Conservation (phyloP, 441 rosid species). For the Syzygium syzygioides region DNA sequence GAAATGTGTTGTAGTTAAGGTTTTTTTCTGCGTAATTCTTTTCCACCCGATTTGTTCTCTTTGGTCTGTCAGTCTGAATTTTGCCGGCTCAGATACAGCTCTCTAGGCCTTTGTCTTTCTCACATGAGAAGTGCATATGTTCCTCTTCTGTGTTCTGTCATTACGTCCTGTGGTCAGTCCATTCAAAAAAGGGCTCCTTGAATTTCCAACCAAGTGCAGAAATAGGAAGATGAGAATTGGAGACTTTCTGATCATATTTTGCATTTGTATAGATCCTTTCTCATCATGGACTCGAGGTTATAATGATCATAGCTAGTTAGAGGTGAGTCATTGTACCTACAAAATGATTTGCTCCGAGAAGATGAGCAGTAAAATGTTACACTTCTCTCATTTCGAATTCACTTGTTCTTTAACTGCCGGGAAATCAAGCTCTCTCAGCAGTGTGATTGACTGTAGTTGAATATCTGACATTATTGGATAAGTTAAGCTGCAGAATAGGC, state of each 20-base stretch:
- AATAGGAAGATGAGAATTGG: not conserved
- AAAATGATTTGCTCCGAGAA: not conserved
- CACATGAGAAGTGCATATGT: not conserved
- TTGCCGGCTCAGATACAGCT: not conserved
- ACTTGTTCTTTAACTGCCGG: not conserved
- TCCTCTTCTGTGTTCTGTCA: not conserved
- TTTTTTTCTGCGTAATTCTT: not conserved
- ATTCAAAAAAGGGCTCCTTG: not conserved
- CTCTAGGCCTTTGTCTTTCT: not conserved
- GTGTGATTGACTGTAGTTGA: not conserved
- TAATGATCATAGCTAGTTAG: not conserved
- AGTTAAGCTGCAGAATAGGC: not conserved
- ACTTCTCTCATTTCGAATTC: not conserved
- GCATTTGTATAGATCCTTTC: not conserved
- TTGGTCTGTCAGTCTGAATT: not conserved
- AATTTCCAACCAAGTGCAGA: not conserved
- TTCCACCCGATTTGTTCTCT: not conserved
- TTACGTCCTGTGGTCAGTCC: not conserved
- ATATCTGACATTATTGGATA: not conserved
- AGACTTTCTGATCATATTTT: not conserved
- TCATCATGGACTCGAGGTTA: not conserved
- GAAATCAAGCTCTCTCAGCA: not conserved
- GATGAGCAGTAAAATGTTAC: not conserved
- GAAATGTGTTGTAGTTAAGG: not conserved
- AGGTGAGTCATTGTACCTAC: not conserved